Conservation (phyloP, 768 basidiomycete genomes). For the Tricholoma terreum region DNA sequence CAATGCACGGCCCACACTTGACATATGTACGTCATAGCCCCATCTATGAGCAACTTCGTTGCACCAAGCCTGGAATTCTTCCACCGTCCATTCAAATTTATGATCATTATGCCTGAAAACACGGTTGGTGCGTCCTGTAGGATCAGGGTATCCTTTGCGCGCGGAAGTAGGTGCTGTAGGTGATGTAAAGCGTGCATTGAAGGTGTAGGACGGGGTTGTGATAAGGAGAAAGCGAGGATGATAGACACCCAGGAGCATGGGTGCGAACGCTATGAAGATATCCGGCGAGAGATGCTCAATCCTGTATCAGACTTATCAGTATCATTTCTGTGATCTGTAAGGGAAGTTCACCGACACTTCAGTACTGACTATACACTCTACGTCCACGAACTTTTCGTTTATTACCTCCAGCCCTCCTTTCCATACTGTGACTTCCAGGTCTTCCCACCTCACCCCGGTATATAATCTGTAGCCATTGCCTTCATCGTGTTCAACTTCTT, state of each 20-base stretch:
- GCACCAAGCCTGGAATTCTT: slow-evolving; percentile 73
- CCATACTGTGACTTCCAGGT: slow-evolving; percentile 65
- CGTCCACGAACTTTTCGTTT: slow-evolving; percentile 62
- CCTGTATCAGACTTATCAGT: slow-evolving; percentile 35
- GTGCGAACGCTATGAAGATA: slow-evolving; percentile 60
- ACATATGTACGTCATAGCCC: slow-evolving; percentile 66
- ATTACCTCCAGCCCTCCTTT: slow-evolving; percentile 66
- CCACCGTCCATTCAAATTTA: slow-evolving; percentile 84
- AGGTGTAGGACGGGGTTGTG: slow-evolving; percentile 85
- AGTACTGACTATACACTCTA: slow-evolving; percentile 71
- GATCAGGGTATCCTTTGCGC: slow-evolving; percentile 62
- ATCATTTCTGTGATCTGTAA: not conserved
- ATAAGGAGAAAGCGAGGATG: slow-evolving; percentile 69
- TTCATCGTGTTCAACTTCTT: slow-evolving; percentile 20
- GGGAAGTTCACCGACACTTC: slow-evolving; percentile 62
- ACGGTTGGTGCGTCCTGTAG: slow-evolving; percentile 69
- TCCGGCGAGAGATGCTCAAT: slow-evolving; percentile 74
- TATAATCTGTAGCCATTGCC: slow-evolving; percentile 21
- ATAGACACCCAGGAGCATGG: slow-evolving; percentile 73
- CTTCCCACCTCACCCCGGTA: slow-evolving; percentile 60
- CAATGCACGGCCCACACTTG: slow-evolving; percentile 55
- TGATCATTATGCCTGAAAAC: slow-evolving; percentile 82
- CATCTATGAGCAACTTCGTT: slow-evolving; percentile 51
- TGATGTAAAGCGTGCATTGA: slow-evolving; percentile 70
- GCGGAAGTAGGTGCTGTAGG: slow-evolving; percentile 44